phyloP scores from a whole-genome alignment of 768 basidiomycete genomes.

The Trichaptum fuscoviolaceum region DNA sequence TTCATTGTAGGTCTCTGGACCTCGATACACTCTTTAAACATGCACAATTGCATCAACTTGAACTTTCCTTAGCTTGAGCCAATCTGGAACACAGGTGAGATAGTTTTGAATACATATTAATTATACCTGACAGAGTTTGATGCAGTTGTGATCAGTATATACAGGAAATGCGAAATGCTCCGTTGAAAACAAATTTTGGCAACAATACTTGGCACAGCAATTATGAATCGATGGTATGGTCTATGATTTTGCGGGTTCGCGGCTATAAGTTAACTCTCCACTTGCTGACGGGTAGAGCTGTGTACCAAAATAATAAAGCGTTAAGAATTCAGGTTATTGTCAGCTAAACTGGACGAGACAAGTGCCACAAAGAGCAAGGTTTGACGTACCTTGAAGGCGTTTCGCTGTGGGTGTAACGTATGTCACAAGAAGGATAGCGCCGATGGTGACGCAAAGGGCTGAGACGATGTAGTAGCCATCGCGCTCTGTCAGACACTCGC shows the following conservation, averaged over 20 bases:
- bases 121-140: background rate
- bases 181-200: background rate
- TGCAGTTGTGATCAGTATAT: background rate
- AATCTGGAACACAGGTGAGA: background rate
- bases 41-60: too few relatives aligned
- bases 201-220: too few relatives aligned
- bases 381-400: conserved; percentile 71
- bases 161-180: background rate
- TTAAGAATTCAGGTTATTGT: too few relatives aligned
- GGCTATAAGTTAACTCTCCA: background rate
- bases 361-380: too few relatives aligned
- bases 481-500: conserved; percentile 73
- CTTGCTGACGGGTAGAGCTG: background rate
- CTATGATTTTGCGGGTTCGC: too few relatives aligned
- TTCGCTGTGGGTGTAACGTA: conserved; percentile 84
- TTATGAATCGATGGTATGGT: too few relatives aligned
- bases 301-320: background rate
- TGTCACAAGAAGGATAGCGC: conserved; percentile 62
- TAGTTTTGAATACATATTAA: background rate
- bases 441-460: conserved; percentile 70
- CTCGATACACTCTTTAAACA: too few relatives aligned
- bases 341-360: too few relatives aligned
- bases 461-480: conserved; percentile 94
- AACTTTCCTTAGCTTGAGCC: too few relatives aligned
- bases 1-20: too few relatives aligned